Evolutionary conservation across 805 yeast genomes (phyloP).

Genomic region (Ogataea neopini): DNA sequence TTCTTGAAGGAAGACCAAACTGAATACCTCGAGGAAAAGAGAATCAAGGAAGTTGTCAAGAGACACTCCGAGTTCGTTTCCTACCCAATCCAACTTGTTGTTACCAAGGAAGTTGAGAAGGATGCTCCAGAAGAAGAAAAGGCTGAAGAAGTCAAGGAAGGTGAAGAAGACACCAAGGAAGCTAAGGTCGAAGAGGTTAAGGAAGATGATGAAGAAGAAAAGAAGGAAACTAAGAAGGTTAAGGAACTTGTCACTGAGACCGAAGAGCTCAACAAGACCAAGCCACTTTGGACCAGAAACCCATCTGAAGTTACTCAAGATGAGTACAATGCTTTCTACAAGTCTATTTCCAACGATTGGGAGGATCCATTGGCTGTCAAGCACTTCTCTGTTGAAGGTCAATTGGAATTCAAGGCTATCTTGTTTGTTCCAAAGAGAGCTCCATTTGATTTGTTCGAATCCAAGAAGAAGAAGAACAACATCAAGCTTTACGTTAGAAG

Average conservation of each 20-base stretch:
- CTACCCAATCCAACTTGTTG: constrained; percentile 98
- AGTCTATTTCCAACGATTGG: constrained; percentile 99
- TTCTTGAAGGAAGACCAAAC: constrained; percentile 98
- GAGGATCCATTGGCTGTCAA: constrained; percentile 99
- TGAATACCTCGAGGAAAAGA: constrained; percentile 98
- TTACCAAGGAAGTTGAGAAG: constrained; percentile 98
- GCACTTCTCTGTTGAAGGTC: constrained; percentile 99
- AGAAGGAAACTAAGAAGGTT: constrained; percentile 81
- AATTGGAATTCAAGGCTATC: constrained; percentile 98
- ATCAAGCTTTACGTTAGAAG: constrained; percentile 98
- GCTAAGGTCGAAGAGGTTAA: constrained; percentile 76
- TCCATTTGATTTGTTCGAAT: constrained; percentile 97
- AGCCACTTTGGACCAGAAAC: constrained; percentile 99
- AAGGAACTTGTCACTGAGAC: constrained; percentile 93
- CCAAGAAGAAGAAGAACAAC: constrained; percentile 98
- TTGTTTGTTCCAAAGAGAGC: constrained; percentile 98
- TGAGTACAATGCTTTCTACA: constrained; percentile 98
- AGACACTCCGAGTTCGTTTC: constrained; percentile 99
- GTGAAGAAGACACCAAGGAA: constrained; percentile 54
- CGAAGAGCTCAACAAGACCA: constrained; percentile 98
- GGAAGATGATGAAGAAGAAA: constrained; percentile 66
- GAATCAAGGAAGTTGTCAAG: constrained; percentile 98
- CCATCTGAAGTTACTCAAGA: constrained; percentile 97
- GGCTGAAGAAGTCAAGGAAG: constrained; percentile 53
- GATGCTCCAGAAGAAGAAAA: constrained; percentile 87